Evolutionary conservation across 306 rosid genomes (phyloP), one percentile per base, ranked within the genome.

Genomic region (Cicer arietinum): DNA sequence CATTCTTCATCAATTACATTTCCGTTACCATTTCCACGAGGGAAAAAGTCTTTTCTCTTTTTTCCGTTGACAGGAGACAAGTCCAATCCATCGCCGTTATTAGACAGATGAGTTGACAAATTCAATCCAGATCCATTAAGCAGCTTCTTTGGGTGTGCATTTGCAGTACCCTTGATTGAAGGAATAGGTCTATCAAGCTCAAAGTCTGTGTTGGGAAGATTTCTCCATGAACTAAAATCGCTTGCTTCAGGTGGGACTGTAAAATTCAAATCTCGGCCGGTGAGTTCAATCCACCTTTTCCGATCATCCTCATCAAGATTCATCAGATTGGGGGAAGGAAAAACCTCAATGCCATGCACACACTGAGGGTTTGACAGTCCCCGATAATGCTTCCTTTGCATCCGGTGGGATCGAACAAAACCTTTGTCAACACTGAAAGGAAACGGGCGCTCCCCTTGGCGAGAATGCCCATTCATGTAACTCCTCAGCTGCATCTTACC

Each of bases 401-500:
- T 93, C 89, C 98, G 69, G 79, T 93, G 98, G 14, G 98, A 93
- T 8, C 96, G 89, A 68, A 84, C 96, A 69, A 93, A 93, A 40
- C 98, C 98, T 82, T 79, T 93, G 81, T 91, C 90, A 43, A 77
- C 90, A 44, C 96, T 87, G 40, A 93, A 93, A 1, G 98, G 98
- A 70, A 93, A 93, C 0, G 91, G 86, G 5, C 87, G 93, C 81
- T 93, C 98, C 54, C 97, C 98, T 87, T 93, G 97, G 54, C 98
- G 97, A 72, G 98, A 91, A 84, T 91, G 98, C 41, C 98, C 98
- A 17, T 93, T 93, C 98, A 93, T 93, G 88, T 86, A 93, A 79
- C 97, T 93, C 82, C 98, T 86, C 14, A 93, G 90, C 89, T 93
- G 98, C 98, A 93, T 93, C 89, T 93, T 93, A 12, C 98, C 97